A percentile compares a stretch with the other conserved stretches of the same genome.
phyloP scores from a whole-genome alignment of 768 basidiomycete genomes.

The Udeniomyces megalosporus region DNA sequence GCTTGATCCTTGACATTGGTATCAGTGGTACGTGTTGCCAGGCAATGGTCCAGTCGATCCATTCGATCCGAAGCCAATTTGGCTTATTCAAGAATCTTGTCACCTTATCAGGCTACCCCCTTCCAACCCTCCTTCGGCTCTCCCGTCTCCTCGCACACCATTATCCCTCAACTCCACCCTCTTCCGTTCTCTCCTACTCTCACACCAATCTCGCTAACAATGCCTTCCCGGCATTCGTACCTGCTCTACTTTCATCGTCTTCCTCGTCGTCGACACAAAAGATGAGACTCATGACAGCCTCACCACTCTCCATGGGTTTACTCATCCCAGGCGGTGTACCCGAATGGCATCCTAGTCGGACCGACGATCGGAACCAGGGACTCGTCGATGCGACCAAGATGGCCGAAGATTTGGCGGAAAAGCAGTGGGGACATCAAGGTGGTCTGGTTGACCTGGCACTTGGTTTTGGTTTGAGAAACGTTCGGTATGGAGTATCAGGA shows the following conservation, averaged over 20 bases:
- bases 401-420: conserved; percentile 12
- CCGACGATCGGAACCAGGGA: background rate
- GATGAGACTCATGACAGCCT: conserved; percentile 26
- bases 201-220: conserved; percentile 28
- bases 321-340: conserved; percentile 23
- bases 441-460: conserved; percentile 26
- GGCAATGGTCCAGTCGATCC: background rate
- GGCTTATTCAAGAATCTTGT: background rate
- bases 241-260: conserved; percentile 7
- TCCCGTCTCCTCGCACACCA: conserved; percentile 20
- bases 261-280: conserved; percentile 13
- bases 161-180: conserved; percentile 17
- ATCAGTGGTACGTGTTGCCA: conserved; percentile 18
- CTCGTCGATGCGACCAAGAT: background rate
- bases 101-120: conserved; percentile 22
- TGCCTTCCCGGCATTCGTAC: conserved; percentile 21
- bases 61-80: background rate
- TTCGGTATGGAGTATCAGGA: conserved; percentile 3
- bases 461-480: conserved; percentile 23
- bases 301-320: conserved; percentile 29
- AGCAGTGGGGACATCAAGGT: conserved; percentile 16
- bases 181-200: conserved; percentile 28
- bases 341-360: conserved; percentile 26
- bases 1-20: conserved; percentile 26
- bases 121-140: conserved; percentile 27